phyloP scores from a whole-genome alignment of 495 filamentous ascomycete genomes.

The Xylaria bambusicola region DNA sequence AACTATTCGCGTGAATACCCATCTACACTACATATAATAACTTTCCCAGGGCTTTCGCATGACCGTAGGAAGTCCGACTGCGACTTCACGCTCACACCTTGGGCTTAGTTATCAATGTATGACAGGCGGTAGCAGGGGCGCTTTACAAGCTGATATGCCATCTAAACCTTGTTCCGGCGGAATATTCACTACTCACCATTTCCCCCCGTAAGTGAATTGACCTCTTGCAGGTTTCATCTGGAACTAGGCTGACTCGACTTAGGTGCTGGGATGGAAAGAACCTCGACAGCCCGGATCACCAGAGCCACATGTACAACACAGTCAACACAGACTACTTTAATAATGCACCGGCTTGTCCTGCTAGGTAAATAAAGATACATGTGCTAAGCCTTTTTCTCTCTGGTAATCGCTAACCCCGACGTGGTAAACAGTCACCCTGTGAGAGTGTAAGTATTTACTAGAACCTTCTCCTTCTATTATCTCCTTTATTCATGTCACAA shows the following conservation, averaged over 20 bases:
- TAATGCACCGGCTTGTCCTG: constrained; percentile 47
- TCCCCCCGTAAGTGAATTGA: constrained; percentile 42
- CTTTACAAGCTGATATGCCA: constrained; percentile 50
- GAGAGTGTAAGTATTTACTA: too few species aligned
- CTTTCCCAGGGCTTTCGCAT: constrained; percentile 54
- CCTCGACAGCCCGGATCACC: constrained; percentile 59
- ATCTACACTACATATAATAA: not conserved
- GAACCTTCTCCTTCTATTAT: too few species aligned
- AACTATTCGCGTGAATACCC: constrained; percentile 8
- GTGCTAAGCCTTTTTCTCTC: too few species aligned
- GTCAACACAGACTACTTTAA: constrained; percentile 43
- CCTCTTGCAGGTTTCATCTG: not conserved
- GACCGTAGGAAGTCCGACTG: constrained; percentile 51
- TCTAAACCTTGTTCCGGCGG: constrained; percentile 45
- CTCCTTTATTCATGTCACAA: too few species aligned
- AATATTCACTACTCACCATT: constrained; percentile 56
- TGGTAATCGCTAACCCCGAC: too few species aligned
- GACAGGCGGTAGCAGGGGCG: constrained; percentile 45
- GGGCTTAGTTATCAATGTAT: constrained; percentile 54
- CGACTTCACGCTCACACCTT: constrained; percentile 30
- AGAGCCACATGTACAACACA: constrained; percentile 56
- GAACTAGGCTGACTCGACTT: constrained; percentile 5
- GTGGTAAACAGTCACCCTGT: too few species aligned
- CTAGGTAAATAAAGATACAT: too few species aligned
- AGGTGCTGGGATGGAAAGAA: constrained; percentile 62